Evolutionary conservation across 1,284 basidiomycete species (phyloP), one percentile per base, ranked within the genome.

Genomic region (Marasmius tenuissimus): DNA sequence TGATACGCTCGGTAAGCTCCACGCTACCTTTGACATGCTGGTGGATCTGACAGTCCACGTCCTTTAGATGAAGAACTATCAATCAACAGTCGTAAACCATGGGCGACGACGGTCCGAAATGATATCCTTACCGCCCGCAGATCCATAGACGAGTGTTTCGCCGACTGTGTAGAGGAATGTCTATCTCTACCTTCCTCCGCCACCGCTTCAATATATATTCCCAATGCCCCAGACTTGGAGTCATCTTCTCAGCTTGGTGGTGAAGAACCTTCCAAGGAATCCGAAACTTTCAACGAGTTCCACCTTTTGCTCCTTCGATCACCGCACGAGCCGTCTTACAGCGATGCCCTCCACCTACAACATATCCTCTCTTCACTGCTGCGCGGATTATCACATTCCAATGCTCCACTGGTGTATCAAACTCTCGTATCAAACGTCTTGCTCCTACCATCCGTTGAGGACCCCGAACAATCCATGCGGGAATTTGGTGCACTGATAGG

Each of bases 341-440:
- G 89, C 65, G 90, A 93, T 69, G 80, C 74, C 1, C 92, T 95
- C 65, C 75, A 86, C 51, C 83, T 95, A 0, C 86, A 89, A 40
- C 83, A 82, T 81, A 80, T 89, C 2, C 85, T 93, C 83, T 81
- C 85, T 12, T 79, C 88, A 4, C 55, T 65, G 14, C 35, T 62
- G 12, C 42, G 58, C 33, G 63, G 63, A 9, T 40, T 65, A 35
- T 59, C 48, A 75, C 62, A 48, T 70, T 53, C 55, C 33, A 62
- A 61, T 18, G 27, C 49, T n/a, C 52, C 18, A 63, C 34, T 57
- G 16, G 47, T 60, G 38, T 65, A 51, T 4, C 69, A 95, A 91
- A 84, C 85, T 0, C 78, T 96, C 1, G 91, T 94, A 3, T 88
- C 87, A 1, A 84, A 85, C 1, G 83, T 95, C 39, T 78, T 95